A percentile compares a stretch with the other conserved stretches of the same genome.
Evolutionary conservation across 78 protist genomes (phyloP).

Genomic region (Planoprotostelium fungivorum): DNA sequence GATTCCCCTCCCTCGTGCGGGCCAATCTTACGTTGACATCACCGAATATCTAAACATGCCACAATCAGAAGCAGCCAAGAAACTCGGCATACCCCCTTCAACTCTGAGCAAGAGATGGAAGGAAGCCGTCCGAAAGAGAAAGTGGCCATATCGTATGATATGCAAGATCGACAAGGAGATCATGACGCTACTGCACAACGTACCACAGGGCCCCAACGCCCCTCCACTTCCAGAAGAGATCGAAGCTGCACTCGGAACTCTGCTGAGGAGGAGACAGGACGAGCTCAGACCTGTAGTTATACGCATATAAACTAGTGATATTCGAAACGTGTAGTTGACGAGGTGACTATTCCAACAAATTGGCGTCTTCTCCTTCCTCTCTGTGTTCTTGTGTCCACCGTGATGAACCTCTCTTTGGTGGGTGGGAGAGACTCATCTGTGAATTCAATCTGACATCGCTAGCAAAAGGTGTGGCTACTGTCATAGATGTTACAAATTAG

Average conservation of each 20-base stretch:
- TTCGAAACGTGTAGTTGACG: too few relatives aligned
- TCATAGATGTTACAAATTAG: too few relatives aligned
- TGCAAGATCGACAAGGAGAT: conserved; percentile 67
- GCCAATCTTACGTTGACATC: conserved; percentile 55
- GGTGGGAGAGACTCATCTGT: too few relatives aligned
- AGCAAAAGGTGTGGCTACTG: too few relatives aligned
- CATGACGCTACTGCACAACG: conserved; percentile 61
- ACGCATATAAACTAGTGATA: conserved; percentile 35
- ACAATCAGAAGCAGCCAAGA: conserved; percentile 62
- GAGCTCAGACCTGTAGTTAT: conserved; percentile 46
- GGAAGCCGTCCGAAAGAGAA: conserved; percentile 63
- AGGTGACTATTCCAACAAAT: too few relatives aligned
- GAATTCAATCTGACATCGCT: too few relatives aligned
- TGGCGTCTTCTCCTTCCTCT: too few relatives aligned
- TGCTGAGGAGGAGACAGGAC: conserved; percentile 39
- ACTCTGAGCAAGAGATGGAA: conserved; percentile 74
- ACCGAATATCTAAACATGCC: conserved; percentile 58
- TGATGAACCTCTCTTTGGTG: too few relatives aligned
- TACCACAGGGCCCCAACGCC: conserved; percentile 34
- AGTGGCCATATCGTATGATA: conserved; percentile 65
- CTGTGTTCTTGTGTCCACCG: too few relatives aligned
- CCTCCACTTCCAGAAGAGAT: conserved; percentile 13
- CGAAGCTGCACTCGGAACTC: conserved; percentile 14
- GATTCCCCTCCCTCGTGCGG: neutral
- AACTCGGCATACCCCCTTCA: conserved; percentile 61